Evolutionary conservation across 345 rosid species (phyloP), one percentile per base, ranked within the genome.

Genomic region (Passiflora organensis): DNA sequence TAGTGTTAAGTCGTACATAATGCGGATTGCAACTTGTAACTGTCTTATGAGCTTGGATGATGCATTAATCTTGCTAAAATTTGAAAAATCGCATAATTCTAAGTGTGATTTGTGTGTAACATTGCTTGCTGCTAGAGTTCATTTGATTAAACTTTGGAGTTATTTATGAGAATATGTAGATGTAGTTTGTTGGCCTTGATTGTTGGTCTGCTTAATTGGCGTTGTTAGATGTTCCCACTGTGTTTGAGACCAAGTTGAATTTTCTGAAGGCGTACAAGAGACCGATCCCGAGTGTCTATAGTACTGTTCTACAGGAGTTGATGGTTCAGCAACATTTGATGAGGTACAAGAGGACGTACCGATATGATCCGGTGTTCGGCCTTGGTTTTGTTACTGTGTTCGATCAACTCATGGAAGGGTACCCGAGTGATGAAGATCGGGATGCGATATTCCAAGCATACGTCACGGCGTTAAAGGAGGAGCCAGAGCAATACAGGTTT

Each of bases 341-440:
- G 83, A 84, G 81, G 66, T 93, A 89, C 72, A 93, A 93, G 83
- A 84, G 52, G 77, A 81, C 80, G 19, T 86, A 81, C 54, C 78
- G 72, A 8, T 93, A 93, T 50, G 99, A 93, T 37, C 80, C 95
- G 1, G 84, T 93, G 32, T 93, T 93, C 52, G 96, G 96, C 25
- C 99, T 93, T 44, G 99, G 99, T 52, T 86, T 89, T 46, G 99
- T 93, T 48, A 93, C 99, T 25, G 89, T 93, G 4, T 93, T 77
- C 55, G 94, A 93, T 78, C 91, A 85, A 66, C 96, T 93, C 77
- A 93, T 93, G 96, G 96, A 93, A 64, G 99, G 99, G 16, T 93
- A 89, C 61, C 95, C 95, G 11, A 81, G 93, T 57, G 95, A 88
- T 43, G 82, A 86, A 71, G 99, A 93, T 38, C 84, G 91, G 37